A percentile compares a stretch with the other conserved stretches of the same genome.
These are phyloP conservation scores for Diospyros kaki DNA, from an alignment of 148 eudicot genomes.

Conservation along the genomic window DNA sequence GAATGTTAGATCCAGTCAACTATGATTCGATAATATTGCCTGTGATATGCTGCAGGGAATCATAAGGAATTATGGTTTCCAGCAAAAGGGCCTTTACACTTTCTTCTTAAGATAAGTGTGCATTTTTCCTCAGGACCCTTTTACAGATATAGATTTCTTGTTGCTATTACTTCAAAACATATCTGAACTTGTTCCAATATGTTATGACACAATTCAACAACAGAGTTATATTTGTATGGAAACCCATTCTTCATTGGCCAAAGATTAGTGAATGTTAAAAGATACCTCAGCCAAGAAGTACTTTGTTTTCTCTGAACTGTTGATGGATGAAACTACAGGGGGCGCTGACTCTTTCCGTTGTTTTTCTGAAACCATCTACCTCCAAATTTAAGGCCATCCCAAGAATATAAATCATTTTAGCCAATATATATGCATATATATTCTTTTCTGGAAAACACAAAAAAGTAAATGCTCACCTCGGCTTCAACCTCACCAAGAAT, in stretches of 20 bases:
- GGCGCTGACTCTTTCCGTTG: conserved; percentile 92
- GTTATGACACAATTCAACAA: no score
- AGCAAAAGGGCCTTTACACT: neutral
- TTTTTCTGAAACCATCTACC: conserved; percentile 80
- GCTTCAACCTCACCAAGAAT: conserved; percentile 51
- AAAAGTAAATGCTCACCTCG: conserved; percentile 32
- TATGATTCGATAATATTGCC: neutral
- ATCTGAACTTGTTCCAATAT: neutral
- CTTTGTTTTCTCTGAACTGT: conserved; percentile 56
- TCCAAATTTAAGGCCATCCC: conserved; percentile 14
- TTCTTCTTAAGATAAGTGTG: neutral
- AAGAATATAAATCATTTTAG: neutral
- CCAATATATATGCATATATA: neutral
- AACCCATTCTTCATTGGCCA: neutral
- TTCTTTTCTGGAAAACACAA: neutral
- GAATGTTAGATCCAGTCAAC: conserved; percentile 1
- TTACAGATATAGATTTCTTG: neutral
- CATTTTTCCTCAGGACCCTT: neutral
- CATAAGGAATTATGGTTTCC: neutral
- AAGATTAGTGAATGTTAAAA: neutral
- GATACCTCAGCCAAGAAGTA: conserved; percentile 90
- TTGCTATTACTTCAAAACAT: neutral
- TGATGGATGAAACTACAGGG: conserved; percentile 51
- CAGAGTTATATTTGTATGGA: neutral
- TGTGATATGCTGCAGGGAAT: neutral